Percentiles rank a stretch among this genome's conserved stretches.
Evolutionary conservation across 208 protist genomes (phyloP).

Genomic region (Trypanosoma platydactyli): DNA sequence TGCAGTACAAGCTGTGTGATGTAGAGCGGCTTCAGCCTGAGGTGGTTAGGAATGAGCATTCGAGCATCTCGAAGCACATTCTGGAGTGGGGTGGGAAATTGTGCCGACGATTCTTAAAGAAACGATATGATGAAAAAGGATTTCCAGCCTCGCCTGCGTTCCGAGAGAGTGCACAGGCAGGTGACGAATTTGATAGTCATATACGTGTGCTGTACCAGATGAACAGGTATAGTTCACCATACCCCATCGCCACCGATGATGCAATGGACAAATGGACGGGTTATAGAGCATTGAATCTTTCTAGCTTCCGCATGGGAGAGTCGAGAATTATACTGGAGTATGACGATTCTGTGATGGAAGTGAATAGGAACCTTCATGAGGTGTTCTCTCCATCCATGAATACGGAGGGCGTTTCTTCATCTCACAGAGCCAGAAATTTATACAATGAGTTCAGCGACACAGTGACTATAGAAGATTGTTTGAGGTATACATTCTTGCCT

Average conservation of each 20-base stretch:
- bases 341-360: constrained; percentile 1
- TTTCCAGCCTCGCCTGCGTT: background rate
- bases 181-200: too few species aligned
- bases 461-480: constrained; percentile 26
- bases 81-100: constrained; percentile 1
- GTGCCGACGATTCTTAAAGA: background rate
- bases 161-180: background rate
- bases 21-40: constrained; percentile 5
- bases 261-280: background rate
- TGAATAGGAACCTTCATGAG: background rate
- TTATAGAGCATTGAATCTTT: background rate
- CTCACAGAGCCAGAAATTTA: background rate
- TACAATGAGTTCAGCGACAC: background rate
- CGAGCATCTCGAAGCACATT: background rate
- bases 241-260: background rate
- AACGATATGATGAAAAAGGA: too few species aligned
- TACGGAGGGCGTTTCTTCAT: background rate
- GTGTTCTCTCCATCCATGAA: background rate
- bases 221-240: background rate
- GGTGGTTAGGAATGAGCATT: background rate
- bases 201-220: background rate
- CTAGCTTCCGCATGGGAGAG: background rate
- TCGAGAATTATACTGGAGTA: constrained; percentile 12
- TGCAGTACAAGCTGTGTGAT: background rate
- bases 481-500: constrained; percentile 23